phyloP scores from a whole-genome alignment of 805 yeast species.

The Kodamaea nitidulidarum region DNA sequence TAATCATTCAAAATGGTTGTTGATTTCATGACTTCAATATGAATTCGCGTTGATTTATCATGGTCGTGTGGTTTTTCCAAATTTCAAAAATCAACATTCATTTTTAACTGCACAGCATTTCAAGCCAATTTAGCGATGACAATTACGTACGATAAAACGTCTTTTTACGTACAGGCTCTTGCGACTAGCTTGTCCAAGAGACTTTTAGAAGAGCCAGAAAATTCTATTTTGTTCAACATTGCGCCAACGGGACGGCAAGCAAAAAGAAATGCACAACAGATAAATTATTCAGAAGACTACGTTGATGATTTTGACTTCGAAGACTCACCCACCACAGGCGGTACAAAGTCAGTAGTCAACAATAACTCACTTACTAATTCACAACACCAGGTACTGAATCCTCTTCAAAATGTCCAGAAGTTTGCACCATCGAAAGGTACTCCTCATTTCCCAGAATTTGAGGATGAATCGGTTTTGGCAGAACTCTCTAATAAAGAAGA shows the following conservation, averaged over 20 bases:
- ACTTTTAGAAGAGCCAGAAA: conserved; percentile 60
- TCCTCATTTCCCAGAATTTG: conserved; percentile 20
- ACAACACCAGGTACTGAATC: conserved; percentile 12
- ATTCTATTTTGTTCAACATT: conserved; percentile 61
- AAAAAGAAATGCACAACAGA: conserved; percentile 64
- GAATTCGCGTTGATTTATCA: neutral
- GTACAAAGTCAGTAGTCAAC: conserved; percentile 7
- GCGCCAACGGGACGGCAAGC: conserved; percentile 75
- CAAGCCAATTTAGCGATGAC: conserved; percentile 8
- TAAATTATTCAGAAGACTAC: conserved; percentile 60
- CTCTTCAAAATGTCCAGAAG: conserved; percentile 22
- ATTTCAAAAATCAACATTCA: conserved; percentile 5
- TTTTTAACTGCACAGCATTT: neutral
- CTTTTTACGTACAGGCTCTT: conserved; percentile 68
- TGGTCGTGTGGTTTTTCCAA: neutral
- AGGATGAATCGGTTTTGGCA: conserved; percentile 18
- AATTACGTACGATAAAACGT: conserved; percentile 17
- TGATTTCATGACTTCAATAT: conserved; percentile 19
- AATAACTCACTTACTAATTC: conserved; percentile 10
- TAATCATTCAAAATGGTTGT: conserved; percentile 17
- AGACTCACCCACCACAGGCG: conserved; percentile 16
- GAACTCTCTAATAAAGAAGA: conserved; percentile 36
- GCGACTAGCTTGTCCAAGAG: conserved; percentile 72
- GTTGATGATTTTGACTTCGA: conserved; percentile 28
- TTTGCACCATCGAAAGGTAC: conserved; percentile 24